phyloP scores from a whole-genome alignment of 2,329 filamentous ascomycete genomes.

The Cladophialophora yegresii region DNA sequence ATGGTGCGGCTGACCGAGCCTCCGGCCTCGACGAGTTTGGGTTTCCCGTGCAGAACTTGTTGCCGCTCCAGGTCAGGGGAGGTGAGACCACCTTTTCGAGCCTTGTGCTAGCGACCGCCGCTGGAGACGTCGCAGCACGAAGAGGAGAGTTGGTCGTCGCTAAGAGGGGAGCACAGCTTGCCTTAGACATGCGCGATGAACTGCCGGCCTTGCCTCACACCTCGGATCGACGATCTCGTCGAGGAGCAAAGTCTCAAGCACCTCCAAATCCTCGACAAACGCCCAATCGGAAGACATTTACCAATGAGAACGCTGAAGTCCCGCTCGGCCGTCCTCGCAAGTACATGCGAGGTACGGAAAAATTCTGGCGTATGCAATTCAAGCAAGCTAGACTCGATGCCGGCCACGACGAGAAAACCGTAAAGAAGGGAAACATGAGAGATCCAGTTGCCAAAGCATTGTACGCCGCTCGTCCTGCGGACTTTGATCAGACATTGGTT shows the following conservation, averaged over 20 bases:
- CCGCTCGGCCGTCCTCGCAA: constrained; percentile 35
- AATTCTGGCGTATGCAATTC: constrained; percentile 36
- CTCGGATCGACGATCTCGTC: neutral
- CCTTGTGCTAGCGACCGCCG: constrained; percentile 41
- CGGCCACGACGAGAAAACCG: neutral
- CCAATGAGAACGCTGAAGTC: neutral
- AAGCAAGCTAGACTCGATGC: constrained; percentile 21
- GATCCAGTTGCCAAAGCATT: constrained; percentile 28
- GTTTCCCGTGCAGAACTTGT: constrained; percentile 44
- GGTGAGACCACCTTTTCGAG: constrained; percentile 50
- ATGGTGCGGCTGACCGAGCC: too few species aligned
- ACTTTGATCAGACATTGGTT: constrained; percentile 34
- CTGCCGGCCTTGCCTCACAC: neutral
- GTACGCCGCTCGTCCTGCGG: constrained; percentile 31
- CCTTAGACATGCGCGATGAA: constrained; percentile 12
- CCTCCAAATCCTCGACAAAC: neutral
- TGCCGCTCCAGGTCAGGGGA: constrained; percentile 44
- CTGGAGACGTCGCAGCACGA: constrained; percentile 42
- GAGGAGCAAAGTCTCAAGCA: neutral
- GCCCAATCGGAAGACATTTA: neutral
- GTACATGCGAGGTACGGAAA: constrained; percentile 36
- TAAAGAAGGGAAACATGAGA: constrained; percentile 25
- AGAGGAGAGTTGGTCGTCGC: constrained; percentile 41
- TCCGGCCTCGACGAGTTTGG: constrained; percentile 49
- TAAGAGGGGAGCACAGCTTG: constrained; percentile 42